Evolutionary conservation across 345 rosid species (phyloP).

Genomic region (Salix arbutifolia): DNA sequence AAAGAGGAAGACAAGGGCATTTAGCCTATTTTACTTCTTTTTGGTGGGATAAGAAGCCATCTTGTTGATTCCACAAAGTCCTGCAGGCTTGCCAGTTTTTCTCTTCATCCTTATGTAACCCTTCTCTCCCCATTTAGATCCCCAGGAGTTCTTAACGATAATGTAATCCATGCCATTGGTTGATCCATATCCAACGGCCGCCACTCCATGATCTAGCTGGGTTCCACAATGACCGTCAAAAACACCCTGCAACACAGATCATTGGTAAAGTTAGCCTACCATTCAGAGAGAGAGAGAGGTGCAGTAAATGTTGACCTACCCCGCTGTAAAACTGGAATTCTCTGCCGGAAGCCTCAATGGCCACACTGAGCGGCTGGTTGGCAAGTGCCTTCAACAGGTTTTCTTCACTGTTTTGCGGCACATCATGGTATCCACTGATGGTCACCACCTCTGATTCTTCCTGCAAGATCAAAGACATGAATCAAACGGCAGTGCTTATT

Average conservation of each 20-base stretch:
- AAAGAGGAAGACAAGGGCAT: background rate
- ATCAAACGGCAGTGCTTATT: background rate
- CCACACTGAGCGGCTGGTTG: conserved; percentile 29
- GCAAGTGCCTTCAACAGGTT: conserved; percentile 29
- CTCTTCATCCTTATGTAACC: conserved; percentile 31
- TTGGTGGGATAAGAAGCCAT: conserved; percentile 35
- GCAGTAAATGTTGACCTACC: conserved; percentile 5
- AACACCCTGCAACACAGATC: conserved; percentile 21
- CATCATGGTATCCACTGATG: conserved; percentile 29
- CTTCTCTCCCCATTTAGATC: conserved; percentile 30
- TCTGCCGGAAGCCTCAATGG: conserved; percentile 32
- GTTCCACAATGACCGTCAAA: conserved; percentile 31
- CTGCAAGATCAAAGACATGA: background rate
- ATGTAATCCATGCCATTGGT: conserved; percentile 23
- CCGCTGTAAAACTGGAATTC: conserved; percentile 34
- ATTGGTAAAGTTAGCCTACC: background rate
- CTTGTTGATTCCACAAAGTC: conserved; percentile 26
- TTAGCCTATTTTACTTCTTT: conserved; percentile 6
- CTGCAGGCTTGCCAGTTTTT: conserved; percentile 24
- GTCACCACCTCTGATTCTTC: conserved; percentile 16
- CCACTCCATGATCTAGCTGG: conserved; percentile 26
- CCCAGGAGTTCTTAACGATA: conserved; percentile 30
- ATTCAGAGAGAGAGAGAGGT: background rate
- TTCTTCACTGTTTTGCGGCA: conserved; percentile 27
- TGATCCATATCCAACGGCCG: conserved; percentile 31